Percentiles rank a stretch among this genome's conserved stretches.
These are phyloP conservation scores for Aspergillus texensis DNA, from an alignment of 2,329 filamentous ascomycete genomes.

Conservation along the genomic window DNA sequence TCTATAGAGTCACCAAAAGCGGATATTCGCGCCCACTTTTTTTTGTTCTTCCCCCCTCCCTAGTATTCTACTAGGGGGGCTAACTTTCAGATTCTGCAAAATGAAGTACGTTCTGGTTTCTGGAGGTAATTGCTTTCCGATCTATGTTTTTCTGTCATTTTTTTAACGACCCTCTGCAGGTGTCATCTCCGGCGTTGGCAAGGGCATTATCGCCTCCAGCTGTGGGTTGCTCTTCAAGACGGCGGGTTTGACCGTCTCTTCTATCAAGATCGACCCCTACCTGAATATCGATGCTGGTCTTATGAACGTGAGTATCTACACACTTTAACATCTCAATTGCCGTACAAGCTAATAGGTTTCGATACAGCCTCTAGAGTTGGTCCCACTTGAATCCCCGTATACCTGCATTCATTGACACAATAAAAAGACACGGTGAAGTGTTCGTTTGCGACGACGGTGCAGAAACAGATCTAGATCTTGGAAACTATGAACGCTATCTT, in stretches of 20 bases:
- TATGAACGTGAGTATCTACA: slow-evolving; percentile 61
- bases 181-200: slow-evolving; percentile 56
- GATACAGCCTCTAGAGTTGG: slow-evolving; percentile 19
- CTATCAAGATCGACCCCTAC: slow-evolving; percentile 62
- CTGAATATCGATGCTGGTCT: slow-evolving; percentile 76
- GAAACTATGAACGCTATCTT: slow-evolving; percentile 80
- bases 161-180: slow-evolving; percentile 28
- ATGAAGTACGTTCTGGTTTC: slow-evolving; percentile 85
- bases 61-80: slow-evolving; percentile 21
- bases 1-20: slow-evolving; percentile 9
- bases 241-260: slow-evolving; percentile 29
- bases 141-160: slow-evolving; percentile 2
- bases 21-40: slow-evolving; percentile 10
- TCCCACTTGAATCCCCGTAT: slow-evolving; percentile 1
- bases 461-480: slow-evolving; percentile 73
- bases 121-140: slow-evolving; percentile 60
- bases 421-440: slow-evolving; percentile 71
- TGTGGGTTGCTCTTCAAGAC: slow-evolving; percentile 35
- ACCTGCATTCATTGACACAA: slow-evolving; percentile 11
- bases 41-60: slow-evolving; percentile 24
- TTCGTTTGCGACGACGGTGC: slow-evolving; percentile 86
- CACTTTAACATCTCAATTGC: slow-evolving; percentile 23
- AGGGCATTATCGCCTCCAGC: slow-evolving; percentile 67
- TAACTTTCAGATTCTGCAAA: slow-evolving; percentile 33
- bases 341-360: slow-evolving; percentile 5